Evolutionary conservation across 1,139 yeast genomes (phyloP).

Genomic region (Hansenula sp.): DNA sequence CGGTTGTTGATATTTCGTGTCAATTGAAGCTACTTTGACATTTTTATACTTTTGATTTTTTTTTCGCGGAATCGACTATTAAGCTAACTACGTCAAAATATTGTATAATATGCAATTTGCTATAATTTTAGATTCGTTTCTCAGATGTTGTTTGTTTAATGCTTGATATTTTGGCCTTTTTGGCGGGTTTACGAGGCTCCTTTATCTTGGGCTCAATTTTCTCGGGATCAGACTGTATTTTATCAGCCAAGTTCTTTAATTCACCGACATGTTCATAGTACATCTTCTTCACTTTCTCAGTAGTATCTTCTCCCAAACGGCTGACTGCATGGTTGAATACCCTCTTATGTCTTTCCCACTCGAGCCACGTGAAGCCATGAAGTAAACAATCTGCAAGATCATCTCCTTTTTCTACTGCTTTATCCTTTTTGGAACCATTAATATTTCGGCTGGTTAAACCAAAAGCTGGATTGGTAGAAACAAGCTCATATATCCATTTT

Average conservation of each 20-base stretch:
- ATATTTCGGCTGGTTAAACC: background rate
- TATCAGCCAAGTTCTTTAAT: no score
- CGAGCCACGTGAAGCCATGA: slow-evolving; percentile 50
- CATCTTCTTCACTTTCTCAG: slow-evolving; percentile 13
- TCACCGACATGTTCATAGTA: slow-evolving; percentile 4
- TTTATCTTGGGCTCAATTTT: no score
- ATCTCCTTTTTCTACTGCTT: slow-evolving; percentile 45
- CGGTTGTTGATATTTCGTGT: background rate
- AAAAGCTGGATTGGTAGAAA: background rate
- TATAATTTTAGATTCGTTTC: no score
- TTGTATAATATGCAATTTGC: no score
- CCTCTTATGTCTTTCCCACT: slow-evolving; percentile 38
- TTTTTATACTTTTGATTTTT: no score
- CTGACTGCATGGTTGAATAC: slow-evolving; percentile 15
- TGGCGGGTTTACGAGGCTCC: no score
- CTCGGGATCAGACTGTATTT: no score
- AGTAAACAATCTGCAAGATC: slow-evolving; percentile 57
- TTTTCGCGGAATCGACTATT: no score
- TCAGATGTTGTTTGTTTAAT: no score
- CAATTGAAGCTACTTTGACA: no score
- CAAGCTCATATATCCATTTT: background rate
- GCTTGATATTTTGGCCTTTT: no score
- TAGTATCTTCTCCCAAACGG: slow-evolving; percentile 11
- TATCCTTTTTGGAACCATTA: background rate
- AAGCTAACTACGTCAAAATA: no score